Evolutionary conservation across 2,329 filamentous ascomycete species (phyloP).

Genomic region (Pseudonectria buxi): DNA sequence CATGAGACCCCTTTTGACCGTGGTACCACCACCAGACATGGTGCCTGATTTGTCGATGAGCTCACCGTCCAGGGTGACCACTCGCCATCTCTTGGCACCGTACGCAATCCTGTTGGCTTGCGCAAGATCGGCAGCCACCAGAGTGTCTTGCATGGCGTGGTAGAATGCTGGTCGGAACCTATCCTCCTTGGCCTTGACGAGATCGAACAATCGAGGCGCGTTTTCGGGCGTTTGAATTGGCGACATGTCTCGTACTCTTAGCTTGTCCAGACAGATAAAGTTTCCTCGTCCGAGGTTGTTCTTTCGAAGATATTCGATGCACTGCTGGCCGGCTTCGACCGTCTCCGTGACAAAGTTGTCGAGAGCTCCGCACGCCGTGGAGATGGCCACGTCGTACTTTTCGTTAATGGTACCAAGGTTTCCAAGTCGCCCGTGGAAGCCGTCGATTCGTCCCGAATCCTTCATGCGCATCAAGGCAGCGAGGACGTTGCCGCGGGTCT

Average conservation of each 20-base stretch:
- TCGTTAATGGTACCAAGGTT: constrained; percentile 91
- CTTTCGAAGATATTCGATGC: constrained; percentile 94
- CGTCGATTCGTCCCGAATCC: constrained; percentile 92
- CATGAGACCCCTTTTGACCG: constrained; percentile 89
- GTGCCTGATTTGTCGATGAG: constrained; percentile 97
- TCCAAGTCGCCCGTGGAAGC: constrained; percentile 90
- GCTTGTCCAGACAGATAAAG: constrained; percentile 90
- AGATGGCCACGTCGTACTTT: constrained; percentile 96
- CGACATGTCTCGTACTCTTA: constrained; percentile 70
- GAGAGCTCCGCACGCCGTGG: constrained; percentile 83
- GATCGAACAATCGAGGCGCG: constrained; percentile 85
- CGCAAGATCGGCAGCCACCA: constrained; percentile 87
- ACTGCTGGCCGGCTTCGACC: constrained; percentile 93
- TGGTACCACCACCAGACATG: constrained; percentile 93
- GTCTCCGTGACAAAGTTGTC: constrained; percentile 97
- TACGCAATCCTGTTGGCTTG: constrained; percentile 97
- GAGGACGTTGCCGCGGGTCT: constrained; percentile 88
- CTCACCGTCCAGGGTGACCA: constrained; percentile 91
- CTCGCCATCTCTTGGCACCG: constrained; percentile 86
- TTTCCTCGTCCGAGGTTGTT: constrained; percentile 95
- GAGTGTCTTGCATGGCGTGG: constrained; percentile 87
- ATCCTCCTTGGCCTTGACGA: constrained; percentile 83
- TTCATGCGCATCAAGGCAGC: constrained; percentile 89
- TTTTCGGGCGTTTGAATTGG: constrained; percentile 83
- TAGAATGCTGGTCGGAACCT: constrained; percentile 89